These are phyloP conservation scores for Penicillium ochrochloron DNA, from an alignment of 495 filamentous ascomycete species.

Conservation along the genomic window DNA sequence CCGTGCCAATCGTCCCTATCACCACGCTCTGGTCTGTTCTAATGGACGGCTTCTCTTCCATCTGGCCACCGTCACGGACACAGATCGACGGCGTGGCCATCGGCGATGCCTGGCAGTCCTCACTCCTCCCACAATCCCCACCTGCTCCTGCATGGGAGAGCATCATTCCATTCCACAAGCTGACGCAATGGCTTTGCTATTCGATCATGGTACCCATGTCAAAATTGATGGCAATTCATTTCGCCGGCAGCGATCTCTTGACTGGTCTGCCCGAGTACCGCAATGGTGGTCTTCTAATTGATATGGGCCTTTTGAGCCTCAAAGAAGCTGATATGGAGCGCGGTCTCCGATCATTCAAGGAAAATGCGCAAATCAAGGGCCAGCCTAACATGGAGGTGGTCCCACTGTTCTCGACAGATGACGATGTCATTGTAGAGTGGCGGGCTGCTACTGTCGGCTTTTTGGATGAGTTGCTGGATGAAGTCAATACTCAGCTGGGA, in stretches of 20 bases:
- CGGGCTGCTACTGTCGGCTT: conserved; percentile 69
- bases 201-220: conserved; percentile 74
- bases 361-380: conserved; percentile 75
- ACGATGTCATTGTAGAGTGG: conserved; percentile 77
- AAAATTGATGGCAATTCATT: conserved; percentile 64
- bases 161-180: conserved; percentile 85
- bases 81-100: conserved; percentile 86
- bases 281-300: conserved; percentile 71
- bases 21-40: conserved; percentile 89
- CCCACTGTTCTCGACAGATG: conserved; percentile 64
- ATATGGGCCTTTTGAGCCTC: conserved; percentile 65
- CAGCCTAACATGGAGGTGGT: conserved; percentile 72
- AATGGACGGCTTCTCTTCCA: conserved; percentile 82
- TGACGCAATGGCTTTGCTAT: conserved; percentile 77
- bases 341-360: conserved; percentile 70
- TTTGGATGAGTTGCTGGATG: conserved; percentile 62
- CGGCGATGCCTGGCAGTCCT: conserved; percentile 94
- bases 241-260: conserved; percentile 64
- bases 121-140: conserved; percentile 73
- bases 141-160: conserved; percentile 84
- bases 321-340: conserved; percentile 62
- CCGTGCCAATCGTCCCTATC: conserved; percentile 84
- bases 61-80: conserved; percentile 91
- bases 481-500: conserved; percentile 66
- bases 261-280: conserved; percentile 73